These are phyloP conservation scores for Sanghuangporus sanghuang DNA, from an alignment of 1,284 basidiomycete genomes.

Conservation along the genomic window DNA sequence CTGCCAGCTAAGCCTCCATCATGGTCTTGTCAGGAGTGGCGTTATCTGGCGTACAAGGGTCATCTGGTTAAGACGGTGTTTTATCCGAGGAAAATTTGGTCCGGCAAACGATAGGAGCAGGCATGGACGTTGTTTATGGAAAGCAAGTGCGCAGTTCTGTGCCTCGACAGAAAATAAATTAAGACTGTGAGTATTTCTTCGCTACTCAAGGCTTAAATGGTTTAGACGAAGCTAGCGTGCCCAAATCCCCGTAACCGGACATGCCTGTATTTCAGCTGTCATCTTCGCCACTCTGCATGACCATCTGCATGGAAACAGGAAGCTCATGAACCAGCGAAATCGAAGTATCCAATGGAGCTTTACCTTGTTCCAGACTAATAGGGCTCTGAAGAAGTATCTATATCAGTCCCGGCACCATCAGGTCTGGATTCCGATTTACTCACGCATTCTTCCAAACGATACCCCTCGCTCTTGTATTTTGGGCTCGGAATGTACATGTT, in stretches of 20 bases:
- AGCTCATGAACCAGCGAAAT: conserved; percentile 20
- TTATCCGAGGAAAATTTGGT: neutral
- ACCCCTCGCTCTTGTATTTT: conserved; percentile 34
- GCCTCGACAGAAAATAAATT: neutral
- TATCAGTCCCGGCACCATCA: neutral
- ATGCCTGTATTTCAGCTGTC: conserved; percentile 35
- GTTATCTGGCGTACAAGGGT: too few species aligned
- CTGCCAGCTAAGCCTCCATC: too few species aligned
- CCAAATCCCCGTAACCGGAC: conserved; percentile 31
- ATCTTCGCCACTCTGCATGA: conserved; percentile 35
- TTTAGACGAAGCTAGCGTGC: conserved; percentile 20
- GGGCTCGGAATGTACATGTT: conserved; percentile 30
- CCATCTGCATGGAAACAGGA: conserved; percentile 32
- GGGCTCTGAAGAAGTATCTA: conserved; percentile 2
- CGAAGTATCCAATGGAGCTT: neutral
- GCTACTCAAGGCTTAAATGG: neutral
- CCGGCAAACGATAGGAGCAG: neutral
- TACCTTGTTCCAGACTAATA: conserved; percentile 4
- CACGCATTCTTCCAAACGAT: conserved; percentile 38
- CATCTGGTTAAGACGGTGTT: too few species aligned
- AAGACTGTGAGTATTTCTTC: neutral
- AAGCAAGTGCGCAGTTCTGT: neutral
- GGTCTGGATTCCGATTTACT: conserved; percentile 5
- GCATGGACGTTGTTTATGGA: neutral
- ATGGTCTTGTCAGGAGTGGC: too few species aligned